These are phyloP conservation scores for Cercophora newfieldiana DNA, from an alignment of 495 filamentous ascomycete species.

Conservation along the genomic window DNA sequence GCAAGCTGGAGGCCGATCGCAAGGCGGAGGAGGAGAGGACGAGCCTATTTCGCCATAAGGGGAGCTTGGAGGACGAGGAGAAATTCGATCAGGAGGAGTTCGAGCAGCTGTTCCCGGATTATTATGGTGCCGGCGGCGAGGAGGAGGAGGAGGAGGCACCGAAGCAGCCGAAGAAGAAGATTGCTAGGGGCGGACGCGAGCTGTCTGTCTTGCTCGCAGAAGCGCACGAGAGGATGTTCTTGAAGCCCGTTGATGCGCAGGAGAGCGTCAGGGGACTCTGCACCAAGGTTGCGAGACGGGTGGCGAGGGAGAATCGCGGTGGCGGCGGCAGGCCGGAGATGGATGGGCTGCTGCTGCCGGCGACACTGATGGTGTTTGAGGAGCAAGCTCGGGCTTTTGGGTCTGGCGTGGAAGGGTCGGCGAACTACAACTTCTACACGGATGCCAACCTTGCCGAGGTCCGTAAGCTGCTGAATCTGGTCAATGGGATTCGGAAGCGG, in stretches of 20 bases:
- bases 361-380: conserved; percentile 63
- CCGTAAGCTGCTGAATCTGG: conserved; percentile 64
- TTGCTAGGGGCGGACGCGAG: conserved; percentile 38
- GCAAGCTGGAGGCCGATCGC: conserved; percentile 69
- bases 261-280: conserved; percentile 41
- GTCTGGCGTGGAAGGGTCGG: conserved; percentile 29
- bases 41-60: conserved; percentile 79
- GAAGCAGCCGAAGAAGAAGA: conserved; percentile 22
- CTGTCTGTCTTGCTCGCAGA: conserved; percentile 47
- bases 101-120: conserved; percentile 76
- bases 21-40: conserved; percentile 66
- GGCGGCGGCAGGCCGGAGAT: conserved; percentile 35
- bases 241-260: conserved; percentile 33
- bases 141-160: conserved; percentile 26
- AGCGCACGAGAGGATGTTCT: conserved; percentile 52
- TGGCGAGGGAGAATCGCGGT: conserved; percentile 30
- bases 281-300: conserved; percentile 38
- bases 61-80: conserved; percentile 69
- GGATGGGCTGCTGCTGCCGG: conserved; percentile 60
- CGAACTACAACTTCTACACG: conserved; percentile 83
- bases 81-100: conserved; percentile 78
- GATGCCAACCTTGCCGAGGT: conserved; percentile 74
- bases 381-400: conserved; percentile 56
- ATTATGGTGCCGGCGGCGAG: conserved; percentile 48
- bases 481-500: conserved; percentile 63